Percentiles rank a stretch among this genome's conserved stretches.
Evolutionary conservation across 2,329 filamentous ascomycete species (phyloP).

Genomic region (Venturia pyrina): DNA sequence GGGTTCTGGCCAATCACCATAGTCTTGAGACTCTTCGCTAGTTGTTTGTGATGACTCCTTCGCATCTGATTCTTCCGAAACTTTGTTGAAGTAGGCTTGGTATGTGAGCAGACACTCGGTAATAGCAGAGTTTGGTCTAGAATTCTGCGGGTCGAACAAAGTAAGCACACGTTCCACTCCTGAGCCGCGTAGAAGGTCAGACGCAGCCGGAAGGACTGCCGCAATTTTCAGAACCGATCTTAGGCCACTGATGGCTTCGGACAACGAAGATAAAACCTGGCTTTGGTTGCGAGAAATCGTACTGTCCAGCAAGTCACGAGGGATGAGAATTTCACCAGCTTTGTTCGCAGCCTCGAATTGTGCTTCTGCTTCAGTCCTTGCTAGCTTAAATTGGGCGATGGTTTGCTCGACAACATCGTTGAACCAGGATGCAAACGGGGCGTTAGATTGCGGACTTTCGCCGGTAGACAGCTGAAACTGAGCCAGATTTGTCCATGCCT

Average conservation of each 20-base stretch:
- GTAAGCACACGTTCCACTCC: slow-evolving; percentile 38
- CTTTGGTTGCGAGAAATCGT: slow-evolving; percentile 48
- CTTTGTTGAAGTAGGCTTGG: slow-evolving; percentile 24
- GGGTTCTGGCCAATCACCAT: slow-evolving; percentile 46
- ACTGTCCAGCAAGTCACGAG: slow-evolving; percentile 37
- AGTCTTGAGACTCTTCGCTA: slow-evolving; percentile 50
- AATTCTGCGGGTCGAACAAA: slow-evolving; percentile 41
- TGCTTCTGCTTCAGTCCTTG: slow-evolving; percentile 48
- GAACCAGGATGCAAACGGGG: slow-evolving; percentile 45
- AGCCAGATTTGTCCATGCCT: slow-evolving; percentile 47
- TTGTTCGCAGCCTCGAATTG: slow-evolving; percentile 32
- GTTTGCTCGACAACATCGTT: slow-evolving; percentile 42
- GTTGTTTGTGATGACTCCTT: slow-evolving; percentile 16
- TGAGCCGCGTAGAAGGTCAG: slow-evolving; percentile 32
- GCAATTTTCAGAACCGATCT: slow-evolving; percentile 36
- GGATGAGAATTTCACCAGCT: slow-evolving; percentile 29
- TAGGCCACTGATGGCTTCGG: slow-evolving; percentile 42
- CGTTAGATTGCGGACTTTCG: slow-evolving; percentile 35
- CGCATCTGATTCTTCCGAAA: not conserved
- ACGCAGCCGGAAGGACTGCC: slow-evolving; percentile 30
- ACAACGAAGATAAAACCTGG: slow-evolving; percentile 45
- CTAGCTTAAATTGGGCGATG: slow-evolving; percentile 44
- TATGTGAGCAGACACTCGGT: slow-evolving; percentile 41
- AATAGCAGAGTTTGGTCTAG: slow-evolving; percentile 35
- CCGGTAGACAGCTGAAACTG: slow-evolving; percentile 46